Percentiles rank a stretch among this genome's conserved stretches.
These are phyloP conservation scores for Lentinula detonsa DNA, from an alignment of 768 basidiomycete genomes.

Conservation along the genomic window DNA sequence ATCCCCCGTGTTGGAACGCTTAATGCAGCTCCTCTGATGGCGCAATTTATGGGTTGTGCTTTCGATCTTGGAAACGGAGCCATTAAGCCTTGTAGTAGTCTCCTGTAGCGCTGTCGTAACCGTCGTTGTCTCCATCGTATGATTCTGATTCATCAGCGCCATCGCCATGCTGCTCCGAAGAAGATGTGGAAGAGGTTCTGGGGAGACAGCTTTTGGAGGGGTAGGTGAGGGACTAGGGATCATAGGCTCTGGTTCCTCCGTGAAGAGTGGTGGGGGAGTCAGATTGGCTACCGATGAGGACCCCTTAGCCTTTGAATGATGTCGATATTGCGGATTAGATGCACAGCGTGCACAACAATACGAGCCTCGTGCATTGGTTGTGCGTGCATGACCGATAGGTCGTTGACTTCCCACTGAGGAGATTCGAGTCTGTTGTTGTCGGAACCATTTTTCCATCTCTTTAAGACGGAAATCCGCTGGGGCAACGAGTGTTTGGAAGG, in stretches of 20 bases:
- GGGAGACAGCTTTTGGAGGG: constrained; percentile 4
- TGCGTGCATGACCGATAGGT: not conserved
- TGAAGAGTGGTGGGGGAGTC: not conserved
- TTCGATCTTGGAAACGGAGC: not conserved
- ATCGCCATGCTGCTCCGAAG: constrained; percentile 4
- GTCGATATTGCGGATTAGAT: not conserved
- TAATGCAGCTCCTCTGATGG: constrained; percentile 60
- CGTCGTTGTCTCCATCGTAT: not conserved
- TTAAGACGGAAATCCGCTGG: constrained; percentile 69
- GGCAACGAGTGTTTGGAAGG: constrained; percentile 63
- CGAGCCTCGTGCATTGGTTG: not conserved
- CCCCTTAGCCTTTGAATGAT: not conserved
- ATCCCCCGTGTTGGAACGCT: constrained; percentile 49
- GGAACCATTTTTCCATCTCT: constrained; percentile 77
- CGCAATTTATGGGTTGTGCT: constrained; percentile 20
- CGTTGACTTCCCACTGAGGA: not conserved
- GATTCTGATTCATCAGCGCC: constrained; percentile 3
- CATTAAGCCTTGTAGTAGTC: not conserved
- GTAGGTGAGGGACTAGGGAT: constrained; percentile 5
- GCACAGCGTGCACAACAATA: not conserved
- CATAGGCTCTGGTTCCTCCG: constrained; percentile 4
- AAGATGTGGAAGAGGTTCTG: constrained; percentile 8
- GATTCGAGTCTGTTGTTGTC: constrained; percentile 20
- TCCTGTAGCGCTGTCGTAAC: constrained; percentile 1
- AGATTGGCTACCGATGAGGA: not conserved